Evolutionary conservation across 768 basidiomycete genomes (phyloP), one percentile per base, ranked within the genome.

Genomic region (Termitomyces sp.): DNA sequence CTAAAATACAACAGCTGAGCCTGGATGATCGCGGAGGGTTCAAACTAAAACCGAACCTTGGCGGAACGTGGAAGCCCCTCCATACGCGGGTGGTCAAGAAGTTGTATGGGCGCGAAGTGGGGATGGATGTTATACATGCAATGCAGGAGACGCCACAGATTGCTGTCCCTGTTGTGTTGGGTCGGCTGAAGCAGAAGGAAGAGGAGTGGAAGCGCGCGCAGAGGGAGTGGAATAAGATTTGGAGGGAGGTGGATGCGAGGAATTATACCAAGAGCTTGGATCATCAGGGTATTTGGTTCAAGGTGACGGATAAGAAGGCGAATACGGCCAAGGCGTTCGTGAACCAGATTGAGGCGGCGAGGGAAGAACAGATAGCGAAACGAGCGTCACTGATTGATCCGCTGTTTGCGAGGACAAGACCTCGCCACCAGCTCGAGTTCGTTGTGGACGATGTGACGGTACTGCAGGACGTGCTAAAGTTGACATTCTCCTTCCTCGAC

Each of bases 181-280:
- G 81, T 46, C 84, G 97, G 6, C 75, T 99, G 58, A 97, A 97
- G 75, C 88, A 90, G 71, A 98, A 98, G 74, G 96, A 98, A 68
- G 94, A 94, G 59, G 96, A 98, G 69, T 99, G 97, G 97, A 97
- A 95, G 73, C 82, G 94, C 21, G 96, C 94, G 17, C 94, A 97
- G 69, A 73, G 94, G 52, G 97, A 97, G 73, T 99, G 97, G 97
- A 98, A 98, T 75, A 92, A 96, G 70, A 90, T 98, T 51, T 99
- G 97, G 97, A 77, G 95, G 50, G 96, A 97, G 73, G 92, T 96
- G 29, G 93, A 98, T 64, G 91, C 92, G 27, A 81, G 91, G 64
- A 98, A 98, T 73, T 98, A 91, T 67, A 82, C 86, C 73, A 95
- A 94, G 77, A 89, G 90, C 52, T 80, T 98, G 65, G 96, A 99